Conservation (phyloP, 2,329 filamentous ascomycete genomes). For the Pseudocercospora crystallina region DNA sequence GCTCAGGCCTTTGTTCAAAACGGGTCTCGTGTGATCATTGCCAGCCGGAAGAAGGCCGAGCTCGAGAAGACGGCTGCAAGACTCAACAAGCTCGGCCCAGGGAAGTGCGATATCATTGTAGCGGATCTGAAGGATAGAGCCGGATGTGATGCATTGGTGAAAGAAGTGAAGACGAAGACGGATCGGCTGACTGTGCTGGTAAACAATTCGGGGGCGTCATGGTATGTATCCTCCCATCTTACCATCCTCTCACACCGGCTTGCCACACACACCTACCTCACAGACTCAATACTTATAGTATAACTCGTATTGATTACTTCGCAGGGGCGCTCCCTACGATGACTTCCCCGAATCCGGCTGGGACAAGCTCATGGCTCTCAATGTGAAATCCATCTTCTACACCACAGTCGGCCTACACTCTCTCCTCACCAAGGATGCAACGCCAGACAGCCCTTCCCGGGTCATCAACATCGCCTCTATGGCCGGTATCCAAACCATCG, state of each 20-base stretch:
- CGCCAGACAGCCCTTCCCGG: conserved; percentile 42
- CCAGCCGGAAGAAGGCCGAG: conserved; percentile 47
- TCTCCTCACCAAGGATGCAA: conserved; percentile 43
- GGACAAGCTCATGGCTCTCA: conserved; percentile 53
- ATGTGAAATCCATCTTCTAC: conserved; percentile 42
- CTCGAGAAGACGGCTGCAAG: conserved; percentile 43
- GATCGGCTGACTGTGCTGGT: conserved; percentile 47
- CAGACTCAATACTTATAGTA: background rate
- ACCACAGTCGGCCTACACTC: conserved; percentile 49
- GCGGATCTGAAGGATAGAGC: conserved; percentile 48
- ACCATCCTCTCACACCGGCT: background rate
- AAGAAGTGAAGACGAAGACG: conserved; percentile 46
- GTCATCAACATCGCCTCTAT: conserved; percentile 51
- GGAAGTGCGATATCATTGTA: conserved; percentile 47
- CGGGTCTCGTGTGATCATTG: conserved; percentile 40
- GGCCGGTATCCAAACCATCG: conserved; percentile 44
- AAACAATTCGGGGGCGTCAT: conserved; percentile 48
- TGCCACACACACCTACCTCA: background rate
- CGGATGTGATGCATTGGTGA: conserved; percentile 41
- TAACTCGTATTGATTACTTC: background rate
- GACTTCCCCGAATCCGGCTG: conserved; percentile 59
- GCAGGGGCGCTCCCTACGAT: conserved; percentile 54
- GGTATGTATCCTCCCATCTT: conserved; percentile 14
- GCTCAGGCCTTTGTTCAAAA: conserved; percentile 50
- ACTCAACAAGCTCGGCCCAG: conserved; percentile 45